Conservation (phyloP, 2,329 filamentous ascomycete genomes). For the Aspergillus udagawae region DNA sequence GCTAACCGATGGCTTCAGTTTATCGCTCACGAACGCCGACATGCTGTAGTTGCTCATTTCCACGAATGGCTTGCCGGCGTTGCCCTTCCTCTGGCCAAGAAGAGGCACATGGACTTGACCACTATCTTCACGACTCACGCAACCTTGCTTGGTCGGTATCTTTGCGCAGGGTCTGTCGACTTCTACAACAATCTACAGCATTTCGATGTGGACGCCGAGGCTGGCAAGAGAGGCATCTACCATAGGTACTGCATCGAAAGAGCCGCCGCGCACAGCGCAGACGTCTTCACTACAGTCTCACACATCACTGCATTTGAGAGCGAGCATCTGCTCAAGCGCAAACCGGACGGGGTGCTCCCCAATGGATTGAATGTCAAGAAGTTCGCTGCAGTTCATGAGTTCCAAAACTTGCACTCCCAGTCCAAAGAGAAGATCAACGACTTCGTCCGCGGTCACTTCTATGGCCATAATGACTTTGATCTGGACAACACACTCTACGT, state of each 20-base stretch:
- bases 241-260: slow-evolving; percentile 98
- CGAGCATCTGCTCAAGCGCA: slow-evolving; percentile 94
- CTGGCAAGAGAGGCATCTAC: slow-evolving; percentile 96
- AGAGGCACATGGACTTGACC: slow-evolving; percentile 89
- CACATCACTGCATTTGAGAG: slow-evolving; percentile 98
- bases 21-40: slow-evolving; percentile 85
- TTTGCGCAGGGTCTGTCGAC: slow-evolving; percentile 94
- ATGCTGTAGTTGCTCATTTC: slow-evolving; percentile 94
- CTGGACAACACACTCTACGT: slow-evolving; percentile 95
- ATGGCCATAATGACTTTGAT: slow-evolving; percentile 96
- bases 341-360: slow-evolving; percentile 92
- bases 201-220: slow-evolving; percentile 95
- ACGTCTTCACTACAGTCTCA: slow-evolving; percentile 98
- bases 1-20: slow-evolving; percentile 56
- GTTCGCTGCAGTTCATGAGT: slow-evolving; percentile 97
- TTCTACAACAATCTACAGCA: slow-evolving; percentile 99
- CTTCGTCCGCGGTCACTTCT: slow-evolving; percentile 97
- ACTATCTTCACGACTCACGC: slow-evolving; percentile 99
- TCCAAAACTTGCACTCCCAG: slow-evolving; percentile 95
- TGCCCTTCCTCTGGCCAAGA: slow-evolving; percentile 85
- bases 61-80: slow-evolving; percentile 98
- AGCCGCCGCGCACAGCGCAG: slow-evolving; percentile 82
- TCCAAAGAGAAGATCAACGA: slow-evolving; percentile 98
- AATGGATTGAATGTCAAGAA: slow-evolving; percentile 98
- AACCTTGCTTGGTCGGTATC: slow-evolving; percentile 88